Evolutionary conservation across 495 filamentous ascomycete species (phyloP), one percentile per base, ranked within the genome.

Genomic region (Aspergillus cavernicola): DNA sequence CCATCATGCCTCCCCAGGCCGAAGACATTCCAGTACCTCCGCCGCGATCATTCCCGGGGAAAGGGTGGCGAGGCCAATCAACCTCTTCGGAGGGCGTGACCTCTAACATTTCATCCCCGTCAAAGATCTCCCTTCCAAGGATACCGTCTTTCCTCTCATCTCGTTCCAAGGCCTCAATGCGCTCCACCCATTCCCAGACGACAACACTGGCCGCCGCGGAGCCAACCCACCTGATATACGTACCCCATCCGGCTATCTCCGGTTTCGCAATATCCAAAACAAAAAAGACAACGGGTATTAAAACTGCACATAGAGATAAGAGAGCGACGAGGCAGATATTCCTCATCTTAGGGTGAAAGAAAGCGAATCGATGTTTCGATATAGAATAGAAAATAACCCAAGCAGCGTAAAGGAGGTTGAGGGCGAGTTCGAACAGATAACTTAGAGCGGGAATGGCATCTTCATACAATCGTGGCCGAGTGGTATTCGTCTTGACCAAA

Each of bases 161-260:
- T 46, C 93, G 81, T 69, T 98, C 93, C 42, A 98, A 71, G 0
- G 90, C 90, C 66, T 98, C 93, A 47, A 98, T 98, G n/a, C 95
- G 80, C 66, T 98, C 93, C 15, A 98, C 93, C 93, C 93, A 98
- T 68, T 98, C 93, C 93, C 93, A 98, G 1, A 98, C 93, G 13
- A 97, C 87, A 16, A 97, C 93, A 71, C 91, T 96, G 7, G 93
- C 95, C 2, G 91, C 90, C 0, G 92, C 91, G 1, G 95, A 93
- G 26, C 93, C 95, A 37, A 97, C 95, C 93, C 95, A 98, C 60
- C 93, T 77, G 45, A 97, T 90, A 62, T 97, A 98, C 56, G 95
- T 93, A 60, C 93, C 95, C 93, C 93, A 98, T 13, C 90, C 91
- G 23, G 89, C 89, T 41, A 96, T 84, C 40, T 87, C 82, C 9